Conservation (phyloP, 805 yeast species). For the Ogataea henricii region DNA sequence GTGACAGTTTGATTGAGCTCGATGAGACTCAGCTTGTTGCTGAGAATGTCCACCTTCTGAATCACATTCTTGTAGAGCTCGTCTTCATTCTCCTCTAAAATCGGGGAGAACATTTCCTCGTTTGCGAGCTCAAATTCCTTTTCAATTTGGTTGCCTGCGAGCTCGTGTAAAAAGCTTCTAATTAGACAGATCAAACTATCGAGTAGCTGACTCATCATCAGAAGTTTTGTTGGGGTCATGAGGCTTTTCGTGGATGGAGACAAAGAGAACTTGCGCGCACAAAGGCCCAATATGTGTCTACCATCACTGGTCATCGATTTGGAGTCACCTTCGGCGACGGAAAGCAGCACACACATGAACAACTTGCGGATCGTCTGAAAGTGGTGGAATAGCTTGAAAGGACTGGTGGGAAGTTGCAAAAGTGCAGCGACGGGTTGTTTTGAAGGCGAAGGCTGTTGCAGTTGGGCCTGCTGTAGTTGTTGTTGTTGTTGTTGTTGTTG, state of each 20-base stretch:
- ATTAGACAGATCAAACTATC: conserved; percentile 15
- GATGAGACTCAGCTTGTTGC: conserved; percentile 22
- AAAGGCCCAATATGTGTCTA: conserved; percentile 13
- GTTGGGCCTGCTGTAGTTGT: not conserved
- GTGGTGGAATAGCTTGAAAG: conserved; percentile 19
- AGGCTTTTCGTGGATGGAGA: not conserved
- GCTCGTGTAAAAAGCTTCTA: conserved; percentile 16
- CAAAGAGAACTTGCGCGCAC: conserved; percentile 23
- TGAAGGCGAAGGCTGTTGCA: not conserved
- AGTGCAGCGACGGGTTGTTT: conserved; percentile 2
- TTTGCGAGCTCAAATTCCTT: conserved; percentile 5
- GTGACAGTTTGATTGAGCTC: conserved; percentile 18
- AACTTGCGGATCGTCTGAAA: conserved; percentile 25
- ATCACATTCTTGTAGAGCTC: conserved; percentile 20
- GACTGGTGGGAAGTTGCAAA: conserved; percentile 18
- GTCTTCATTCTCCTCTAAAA: conserved; percentile 26
- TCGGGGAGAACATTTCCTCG: conserved; percentile 14
- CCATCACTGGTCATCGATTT: conserved; percentile 8
- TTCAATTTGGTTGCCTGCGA: conserved; percentile 11
- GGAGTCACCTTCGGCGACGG: conserved; percentile 20
- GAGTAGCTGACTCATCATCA: conserved; percentile 17
- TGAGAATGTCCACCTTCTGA: conserved; percentile 19
- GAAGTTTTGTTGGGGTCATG: conserved; percentile 16
- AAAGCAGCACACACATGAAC: conserved; percentile 26
- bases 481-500: not conserved